Conservation (phyloP, 2,329 filamentous ascomycete species). For the Paecilomyces sp. region DNA sequence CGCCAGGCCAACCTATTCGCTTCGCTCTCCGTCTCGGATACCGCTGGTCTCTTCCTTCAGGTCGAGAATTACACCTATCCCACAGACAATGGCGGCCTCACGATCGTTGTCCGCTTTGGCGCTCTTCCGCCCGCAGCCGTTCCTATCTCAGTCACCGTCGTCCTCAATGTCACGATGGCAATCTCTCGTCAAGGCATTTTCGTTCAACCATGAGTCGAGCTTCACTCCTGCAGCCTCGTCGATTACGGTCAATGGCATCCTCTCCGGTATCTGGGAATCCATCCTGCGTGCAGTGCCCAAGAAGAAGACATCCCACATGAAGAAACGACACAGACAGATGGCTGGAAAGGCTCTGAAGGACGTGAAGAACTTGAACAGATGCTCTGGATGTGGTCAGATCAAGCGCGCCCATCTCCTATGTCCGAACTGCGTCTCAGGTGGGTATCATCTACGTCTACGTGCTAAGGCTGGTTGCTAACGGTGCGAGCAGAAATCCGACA, state of each 20-base stretch:
- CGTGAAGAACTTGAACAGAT: slow-evolving; percentile 77
- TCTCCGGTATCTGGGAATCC: slow-evolving; percentile 86
- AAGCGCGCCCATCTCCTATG: slow-evolving; percentile 90
- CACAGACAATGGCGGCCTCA: slow-evolving; percentile 18
- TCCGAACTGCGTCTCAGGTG: slow-evolving; percentile 78
- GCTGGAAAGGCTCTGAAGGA: slow-evolving; percentile 93
- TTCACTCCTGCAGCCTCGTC: slow-evolving; percentile 54
- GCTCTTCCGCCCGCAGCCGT: slow-evolving; percentile 17
- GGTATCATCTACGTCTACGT: slow-evolving; percentile 21
- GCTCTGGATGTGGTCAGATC: slow-evolving; percentile 76
- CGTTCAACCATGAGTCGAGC: slow-evolving; percentile 50
- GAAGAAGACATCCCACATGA: slow-evolving; percentile 97
- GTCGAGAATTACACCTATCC: background rate
- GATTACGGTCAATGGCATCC: slow-evolving; percentile 58
- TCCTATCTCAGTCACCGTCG: slow-evolving; percentile 10
- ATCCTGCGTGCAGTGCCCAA: slow-evolving; percentile 90
- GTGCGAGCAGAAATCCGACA: slow-evolving; percentile 35
- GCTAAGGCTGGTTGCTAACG: background rate
- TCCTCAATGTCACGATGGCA: slow-evolving; percentile 14
- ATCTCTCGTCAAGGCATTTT: slow-evolving; percentile 34
- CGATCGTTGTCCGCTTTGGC: slow-evolving; percentile 13
- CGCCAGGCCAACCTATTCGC: background rate
- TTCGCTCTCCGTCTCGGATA: background rate
- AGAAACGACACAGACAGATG: slow-evolving; percentile 88
- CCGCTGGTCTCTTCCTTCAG: background rate